Evolutionary conservation across 805 yeast species (phyloP).

Genomic region (Lachancea thermotolerans): DNA sequence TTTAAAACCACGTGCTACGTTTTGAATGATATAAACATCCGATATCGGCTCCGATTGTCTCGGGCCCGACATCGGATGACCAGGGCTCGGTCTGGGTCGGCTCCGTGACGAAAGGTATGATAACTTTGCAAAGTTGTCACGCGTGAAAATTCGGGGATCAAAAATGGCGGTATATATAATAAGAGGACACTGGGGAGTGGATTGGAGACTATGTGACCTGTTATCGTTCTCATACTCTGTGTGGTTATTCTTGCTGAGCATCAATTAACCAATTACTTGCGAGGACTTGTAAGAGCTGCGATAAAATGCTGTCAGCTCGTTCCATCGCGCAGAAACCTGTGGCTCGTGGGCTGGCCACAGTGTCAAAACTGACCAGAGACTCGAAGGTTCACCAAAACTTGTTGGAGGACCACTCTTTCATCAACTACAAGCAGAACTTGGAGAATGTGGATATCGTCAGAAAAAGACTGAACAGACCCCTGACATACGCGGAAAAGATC

Average conservation of each 20-base stretch:
- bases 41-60: constrained; percentile 1
- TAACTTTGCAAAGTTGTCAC: not conserved
- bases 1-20: not conserved
- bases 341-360: constrained; percentile 38
- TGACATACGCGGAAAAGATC: constrained; percentile 93
- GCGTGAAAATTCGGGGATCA: not conserved
- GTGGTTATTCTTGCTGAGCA: not conserved
- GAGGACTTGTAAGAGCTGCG: not conserved
- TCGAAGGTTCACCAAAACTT: constrained; percentile 76
- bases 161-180: constrained; percentile 6
- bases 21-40: not conserved
- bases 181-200: not conserved
- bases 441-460: constrained; percentile 84
- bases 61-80: not conserved
- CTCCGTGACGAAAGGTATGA: constrained; percentile 1
- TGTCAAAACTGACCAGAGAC: constrained; percentile 45
- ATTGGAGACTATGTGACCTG: not conserved
- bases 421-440: constrained; percentile 84
- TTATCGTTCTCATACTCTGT: not conserved
- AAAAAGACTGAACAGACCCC: constrained; percentile 76
- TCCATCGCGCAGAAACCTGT: constrained; percentile 18
- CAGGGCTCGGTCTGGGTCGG: constrained; percentile 1
- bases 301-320: constrained; percentile 31
- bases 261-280: not conserved
- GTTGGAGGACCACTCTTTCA: constrained; percentile 76